Base-by-base conservation (phyloP, 1,139 yeast genomes). In the Lodderomyces theae region DNA sequence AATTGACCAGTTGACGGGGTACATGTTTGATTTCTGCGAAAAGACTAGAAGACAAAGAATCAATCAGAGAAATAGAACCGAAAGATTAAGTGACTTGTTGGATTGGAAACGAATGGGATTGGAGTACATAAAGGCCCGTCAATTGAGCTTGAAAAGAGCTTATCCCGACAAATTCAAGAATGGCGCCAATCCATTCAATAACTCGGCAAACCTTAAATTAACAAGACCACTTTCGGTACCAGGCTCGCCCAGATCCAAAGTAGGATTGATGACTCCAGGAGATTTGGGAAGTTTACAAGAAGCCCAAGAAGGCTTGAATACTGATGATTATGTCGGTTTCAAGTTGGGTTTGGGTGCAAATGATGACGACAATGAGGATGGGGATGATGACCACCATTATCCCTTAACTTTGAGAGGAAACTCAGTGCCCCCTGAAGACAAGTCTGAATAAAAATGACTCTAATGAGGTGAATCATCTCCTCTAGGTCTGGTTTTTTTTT, bases 31-130 rank as follows among this genome's bases (percentile, higher is more conserved):
- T 38, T 92, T 92, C 61, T 77, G 90, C 32, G 75, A 78, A 57
- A 89, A 92, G 69, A 85, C 96, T 9, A 81, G 97, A 65, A 85
- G 98, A 67, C 97, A 92, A 65, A 82, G 98, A 69, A 92, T 92
- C 66, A 92, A 92, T 66, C 97, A 92, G 71, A 84, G 98, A 71
- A 92, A 92, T 66, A 80, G 98, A 66, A 92, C 96, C 34, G 98
- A 92, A 66, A 77, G 98, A 53, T 77, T 92, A 48, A 82, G 94
- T 42, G 98, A 92, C 59, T 69, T 92, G 53, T 76, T 92, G 48
- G 98, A 92, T 67, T 92, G 98, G 98, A 87, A 86, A 66, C 79
- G 97, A 57, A 90, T 92, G 97, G 97, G 97, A 1, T 73, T 90
- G 43, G 98, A 92, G 64, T 92, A 92, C 63, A 81, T 87, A 58